Conservation (phyloP, 345 rosid species). For the Linum lewisii region DNA sequence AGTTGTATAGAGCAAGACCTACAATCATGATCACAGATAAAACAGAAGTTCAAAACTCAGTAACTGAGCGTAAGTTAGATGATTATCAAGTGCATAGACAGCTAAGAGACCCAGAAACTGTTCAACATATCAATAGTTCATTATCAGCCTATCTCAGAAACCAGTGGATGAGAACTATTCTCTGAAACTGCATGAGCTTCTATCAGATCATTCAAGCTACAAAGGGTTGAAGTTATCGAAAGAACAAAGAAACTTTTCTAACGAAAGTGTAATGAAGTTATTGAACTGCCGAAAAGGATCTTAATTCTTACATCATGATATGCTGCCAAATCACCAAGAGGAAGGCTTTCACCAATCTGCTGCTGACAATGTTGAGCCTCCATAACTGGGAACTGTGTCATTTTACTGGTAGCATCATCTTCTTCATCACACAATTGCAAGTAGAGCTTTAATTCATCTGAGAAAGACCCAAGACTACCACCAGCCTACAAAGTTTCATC, state of each 20-base stretch:
- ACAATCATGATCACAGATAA: no score
- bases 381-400: conserved; percentile 29
- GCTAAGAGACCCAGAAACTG: not conserved
- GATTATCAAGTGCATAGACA: not conserved
- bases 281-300: conserved; percentile 6
- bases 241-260: not conserved
- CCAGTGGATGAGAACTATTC: not conserved
- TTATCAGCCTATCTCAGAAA: no score
- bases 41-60: no score
- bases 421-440: conserved; percentile 50
- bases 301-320: conserved; percentile 49
- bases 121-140: not conserved
- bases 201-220: not conserved
- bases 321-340: conserved; percentile 16
- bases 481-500: conserved; percentile 39
- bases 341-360: conserved; percentile 22
- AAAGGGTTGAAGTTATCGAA: not conserved
- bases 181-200: not conserved
- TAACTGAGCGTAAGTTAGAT: not conserved
- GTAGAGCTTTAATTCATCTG: conserved; percentile 47
- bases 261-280: not conserved
- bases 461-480: conserved; percentile 42
- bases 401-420: conserved; percentile 74
- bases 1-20: not conserved
- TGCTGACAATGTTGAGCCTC: conserved; percentile 27